Conservation (phyloP, 257 asterid species). For the Nicotiana obtusifolia region DNA sequence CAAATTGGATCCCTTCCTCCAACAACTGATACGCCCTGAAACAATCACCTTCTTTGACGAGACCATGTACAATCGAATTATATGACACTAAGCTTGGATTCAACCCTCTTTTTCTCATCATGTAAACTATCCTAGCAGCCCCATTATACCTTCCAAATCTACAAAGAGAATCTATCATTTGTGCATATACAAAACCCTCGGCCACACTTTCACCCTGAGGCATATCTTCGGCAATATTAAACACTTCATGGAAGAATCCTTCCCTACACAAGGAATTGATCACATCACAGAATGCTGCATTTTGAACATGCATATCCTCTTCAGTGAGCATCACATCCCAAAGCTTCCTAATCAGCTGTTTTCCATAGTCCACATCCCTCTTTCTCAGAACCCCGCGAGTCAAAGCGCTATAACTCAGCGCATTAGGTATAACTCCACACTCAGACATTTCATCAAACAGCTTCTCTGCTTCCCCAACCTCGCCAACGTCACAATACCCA, state of each 20-base stretch:
- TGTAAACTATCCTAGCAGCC: constrained; percentile 79
- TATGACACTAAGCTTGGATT: constrained; percentile 57
- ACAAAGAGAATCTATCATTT: constrained; percentile 74
- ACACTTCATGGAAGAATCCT: constrained; percentile 70
- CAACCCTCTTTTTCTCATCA: constrained; percentile 73
- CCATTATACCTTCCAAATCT: constrained; percentile 67
- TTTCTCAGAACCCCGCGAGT: constrained; percentile 42
- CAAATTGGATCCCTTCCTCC: constrained; percentile 57
- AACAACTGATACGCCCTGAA: constrained; percentile 76
- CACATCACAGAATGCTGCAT: constrained; percentile 61
- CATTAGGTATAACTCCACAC: constrained; percentile 39
- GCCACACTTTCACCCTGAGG: constrained; percentile 61
- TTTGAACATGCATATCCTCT: constrained; percentile 40
- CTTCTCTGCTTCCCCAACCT: constrained; percentile 38
- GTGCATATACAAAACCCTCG: constrained; percentile 59
- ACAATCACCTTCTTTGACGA: constrained; percentile 59
- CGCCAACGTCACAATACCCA: constrained; percentile 62
- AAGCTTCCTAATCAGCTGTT: constrained; percentile 29
- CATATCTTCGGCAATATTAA: constrained; percentile 65
- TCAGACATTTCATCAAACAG: constrained; percentile 75
- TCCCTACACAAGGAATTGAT: constrained; percentile 64
- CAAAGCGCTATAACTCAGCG: constrained; percentile 52
- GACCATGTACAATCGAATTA: constrained; percentile 70
- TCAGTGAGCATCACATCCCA: constrained; percentile 58
- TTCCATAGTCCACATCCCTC: constrained; percentile 48